phyloP scores from a whole-genome alignment of 192 early-diverging fungal genomes.

The Linnemannia schmuckeri region DNA sequence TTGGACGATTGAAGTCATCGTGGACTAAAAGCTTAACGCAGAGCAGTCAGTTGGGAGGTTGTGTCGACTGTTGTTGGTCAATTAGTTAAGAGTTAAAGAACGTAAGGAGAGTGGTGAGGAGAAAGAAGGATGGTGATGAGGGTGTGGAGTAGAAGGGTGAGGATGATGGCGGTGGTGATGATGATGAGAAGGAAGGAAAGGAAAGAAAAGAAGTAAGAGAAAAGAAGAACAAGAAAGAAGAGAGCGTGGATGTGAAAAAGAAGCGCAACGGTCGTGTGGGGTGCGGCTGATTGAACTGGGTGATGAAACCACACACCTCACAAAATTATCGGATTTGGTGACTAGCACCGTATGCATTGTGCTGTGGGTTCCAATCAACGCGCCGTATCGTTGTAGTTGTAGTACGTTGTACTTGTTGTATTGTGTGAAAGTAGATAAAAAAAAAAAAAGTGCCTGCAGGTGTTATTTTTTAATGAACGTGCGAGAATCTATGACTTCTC shows the following conservation, averaged over 20 bases:
- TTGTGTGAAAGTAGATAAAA: too few relatives aligned
- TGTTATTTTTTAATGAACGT: neutral
- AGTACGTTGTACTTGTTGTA: too few relatives aligned
- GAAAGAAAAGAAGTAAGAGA: neutral
- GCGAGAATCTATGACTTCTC: neutral
- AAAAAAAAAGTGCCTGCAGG: too few relatives aligned
- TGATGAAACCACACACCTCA: too few relatives aligned
- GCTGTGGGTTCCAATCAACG: too few relatives aligned
- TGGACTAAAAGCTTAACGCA: neutral
- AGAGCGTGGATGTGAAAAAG: neutral
- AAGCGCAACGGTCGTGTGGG: neutral
- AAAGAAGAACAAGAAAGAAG: neutral
- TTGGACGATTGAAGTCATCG: constrained; percentile 37
- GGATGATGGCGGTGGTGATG: neutral
- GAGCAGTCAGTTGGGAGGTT: neutral
- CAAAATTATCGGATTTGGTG: too few relatives aligned
- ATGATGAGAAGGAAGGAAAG: constrained; percentile 1
- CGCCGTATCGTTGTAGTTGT: too few relatives aligned
- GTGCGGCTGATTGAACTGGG: neutral
- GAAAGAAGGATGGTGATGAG: neutral
- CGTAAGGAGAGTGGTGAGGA: neutral
- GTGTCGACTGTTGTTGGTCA: neutral
- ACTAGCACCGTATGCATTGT: too few relatives aligned
- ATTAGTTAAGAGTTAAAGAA: neutral
- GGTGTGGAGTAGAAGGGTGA: neutral